A percentile compares a stretch with the other conserved stretches of the same genome.
These are phyloP conservation scores for Endoconidiophora polonica DNA, from an alignment of 2,329 filamentous ascomycete species.

Conservation along the genomic window DNA sequence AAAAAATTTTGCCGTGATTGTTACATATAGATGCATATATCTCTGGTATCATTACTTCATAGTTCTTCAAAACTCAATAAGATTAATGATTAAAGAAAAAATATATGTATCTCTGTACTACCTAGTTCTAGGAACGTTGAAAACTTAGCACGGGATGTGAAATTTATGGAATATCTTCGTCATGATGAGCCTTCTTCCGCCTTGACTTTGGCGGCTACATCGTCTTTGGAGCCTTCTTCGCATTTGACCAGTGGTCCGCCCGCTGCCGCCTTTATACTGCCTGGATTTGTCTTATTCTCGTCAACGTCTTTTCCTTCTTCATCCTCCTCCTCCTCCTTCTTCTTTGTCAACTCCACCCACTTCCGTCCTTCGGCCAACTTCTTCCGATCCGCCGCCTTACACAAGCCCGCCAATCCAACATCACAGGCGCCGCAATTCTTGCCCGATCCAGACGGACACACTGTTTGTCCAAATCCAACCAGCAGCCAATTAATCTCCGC, in stretches of 20 bases:
- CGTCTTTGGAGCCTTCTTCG: constrained; percentile 15
- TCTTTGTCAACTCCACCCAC: constrained; percentile 22
- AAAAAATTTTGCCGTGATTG: too few relatives aligned
- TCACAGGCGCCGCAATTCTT: constrained; percentile 74
- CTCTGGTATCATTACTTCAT: too few relatives aligned
- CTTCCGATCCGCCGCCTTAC: constrained; percentile 50
- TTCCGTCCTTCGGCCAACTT: constrained; percentile 42
- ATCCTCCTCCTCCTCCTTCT: constrained; percentile 17
- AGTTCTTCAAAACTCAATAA: too few relatives aligned
- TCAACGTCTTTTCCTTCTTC: constrained; percentile 15
- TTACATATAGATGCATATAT: too few relatives aligned
- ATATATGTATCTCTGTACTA: too few relatives aligned
- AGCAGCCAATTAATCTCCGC: constrained; percentile 82
- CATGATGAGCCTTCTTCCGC: constrained; percentile 1
- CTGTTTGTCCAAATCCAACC: constrained; percentile 74
- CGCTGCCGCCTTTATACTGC: constrained; percentile 16
- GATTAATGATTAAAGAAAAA: too few relatives aligned
- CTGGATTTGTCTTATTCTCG: constrained; percentile 14
- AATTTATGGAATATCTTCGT: too few relatives aligned
- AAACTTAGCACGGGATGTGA: too few relatives aligned
- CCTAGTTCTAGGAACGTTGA: too few relatives aligned
- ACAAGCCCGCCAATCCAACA: constrained; percentile 58
- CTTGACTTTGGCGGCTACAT: constrained; percentile 6
- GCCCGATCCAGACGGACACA: constrained; percentile 59
- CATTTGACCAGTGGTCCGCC: constrained; percentile 24